Evolutionary conservation across 371 early-diverging fungal species (phyloP).

Genomic region (Mortierella sp.): DNA sequence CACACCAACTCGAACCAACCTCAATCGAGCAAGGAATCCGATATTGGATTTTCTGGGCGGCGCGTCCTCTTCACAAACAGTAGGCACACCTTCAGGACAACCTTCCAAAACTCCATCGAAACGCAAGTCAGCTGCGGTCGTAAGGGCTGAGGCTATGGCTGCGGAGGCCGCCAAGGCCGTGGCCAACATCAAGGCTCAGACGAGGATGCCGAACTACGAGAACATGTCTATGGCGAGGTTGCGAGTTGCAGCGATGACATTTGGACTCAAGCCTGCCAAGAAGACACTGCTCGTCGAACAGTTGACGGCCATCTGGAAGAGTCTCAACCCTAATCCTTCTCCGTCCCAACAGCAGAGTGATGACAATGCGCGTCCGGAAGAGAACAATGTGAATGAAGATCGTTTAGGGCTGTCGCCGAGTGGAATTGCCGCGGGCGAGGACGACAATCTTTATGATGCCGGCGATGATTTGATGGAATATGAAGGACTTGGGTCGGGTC

Average conservation of each 20-base stretch:
- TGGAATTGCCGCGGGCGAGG: neutral
- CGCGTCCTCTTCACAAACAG: neutral
- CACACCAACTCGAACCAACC: neutral
- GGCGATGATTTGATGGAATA: slow-evolving; percentile 3
- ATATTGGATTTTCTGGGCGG: too few species aligned
- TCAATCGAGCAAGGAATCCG: too few species aligned
- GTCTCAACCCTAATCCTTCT: slow-evolving; percentile 12
- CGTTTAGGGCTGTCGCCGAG: neutral
- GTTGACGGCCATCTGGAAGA: slow-evolving; percentile 31
- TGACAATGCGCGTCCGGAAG: neutral
- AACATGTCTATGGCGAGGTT: slow-evolving; percentile 32
- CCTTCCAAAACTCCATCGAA: slow-evolving; percentile 8
- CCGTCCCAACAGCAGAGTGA: too few species aligned
- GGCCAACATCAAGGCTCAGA: slow-evolving; percentile 14
- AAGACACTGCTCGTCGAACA: slow-evolving; percentile 26
- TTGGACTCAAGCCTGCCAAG: slow-evolving; percentile 28
- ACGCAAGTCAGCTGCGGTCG: neutral
- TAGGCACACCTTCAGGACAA: neutral
- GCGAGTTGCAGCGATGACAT: slow-evolving; percentile 24
- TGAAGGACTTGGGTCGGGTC: slow-evolving; percentile 1
- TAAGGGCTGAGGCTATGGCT: slow-evolving; percentile 17
- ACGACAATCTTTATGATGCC: neutral
- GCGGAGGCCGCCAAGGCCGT: slow-evolving; percentile 26
- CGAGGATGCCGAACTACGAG: slow-evolving; percentile 18
- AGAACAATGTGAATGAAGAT: neutral